These are phyloP conservation scores for Erythrophleum fordii DNA, from an alignment of 306 rosid species.

Conservation along the genomic window DNA sequence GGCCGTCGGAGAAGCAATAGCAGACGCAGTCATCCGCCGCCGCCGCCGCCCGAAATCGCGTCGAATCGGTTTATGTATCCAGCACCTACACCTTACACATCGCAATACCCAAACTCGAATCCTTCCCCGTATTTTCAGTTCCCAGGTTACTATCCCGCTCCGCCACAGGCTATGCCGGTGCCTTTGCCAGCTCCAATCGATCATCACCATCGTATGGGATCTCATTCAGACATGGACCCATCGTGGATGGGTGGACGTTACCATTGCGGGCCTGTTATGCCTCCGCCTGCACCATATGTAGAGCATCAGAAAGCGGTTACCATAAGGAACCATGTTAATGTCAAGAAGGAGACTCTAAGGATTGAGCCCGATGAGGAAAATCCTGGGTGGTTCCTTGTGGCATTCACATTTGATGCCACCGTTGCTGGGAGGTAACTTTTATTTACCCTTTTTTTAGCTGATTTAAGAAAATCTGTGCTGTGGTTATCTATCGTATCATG, in stretches of 20 bases:
- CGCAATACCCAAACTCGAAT: constrained; percentile 54
- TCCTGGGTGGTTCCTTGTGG: constrained; percentile 59
- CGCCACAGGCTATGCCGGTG: constrained; percentile 18
- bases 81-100: constrained; percentile 64
- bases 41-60: constrained; percentile 69
- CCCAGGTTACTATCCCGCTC: constrained; percentile 46
- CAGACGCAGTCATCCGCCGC: constrained; percentile 63
- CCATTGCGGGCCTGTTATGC: constrained; percentile 59
- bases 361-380: constrained; percentile 66
- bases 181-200: constrained; percentile 33
- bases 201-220: constrained; percentile 21
- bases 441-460: neutral
- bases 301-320: constrained; percentile 83
- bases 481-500: constrained; percentile 19
- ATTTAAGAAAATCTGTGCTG: neutral
- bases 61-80: constrained; percentile 63
- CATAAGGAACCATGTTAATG: constrained; percentile 68
- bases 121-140: constrained; percentile 39
- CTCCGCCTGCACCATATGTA: constrained; percentile 53
- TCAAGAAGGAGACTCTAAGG: constrained; percentile 69
- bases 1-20: constrained; percentile 57
- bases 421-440: constrained; percentile 63
- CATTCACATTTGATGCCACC: constrained; percentile 72
- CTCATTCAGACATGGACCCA: constrained; percentile 30
- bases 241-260: constrained; percentile 62